Percentiles rank a stretch among this genome's conserved stretches.
Conservation (phyloP, 805 yeast genomes). For the Pichia kluyveri region DNA sequence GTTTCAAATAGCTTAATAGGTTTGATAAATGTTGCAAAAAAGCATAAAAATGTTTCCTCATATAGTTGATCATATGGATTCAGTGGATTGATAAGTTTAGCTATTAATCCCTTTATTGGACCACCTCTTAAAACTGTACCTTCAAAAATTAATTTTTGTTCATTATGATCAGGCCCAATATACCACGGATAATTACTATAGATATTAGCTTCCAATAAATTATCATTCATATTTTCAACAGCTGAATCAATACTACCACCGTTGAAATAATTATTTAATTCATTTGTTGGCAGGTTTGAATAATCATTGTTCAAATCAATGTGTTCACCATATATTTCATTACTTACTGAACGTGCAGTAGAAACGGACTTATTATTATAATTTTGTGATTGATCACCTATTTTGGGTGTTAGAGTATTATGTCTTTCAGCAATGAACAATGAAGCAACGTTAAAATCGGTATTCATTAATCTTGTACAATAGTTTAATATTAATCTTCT, state of each 20-base stretch:
- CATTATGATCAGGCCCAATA: constrained; percentile 56
- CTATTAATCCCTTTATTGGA: constrained; percentile 64
- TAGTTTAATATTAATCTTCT: constrained; percentile 62
- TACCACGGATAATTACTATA: constrained; percentile 49
- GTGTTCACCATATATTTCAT: constrained; percentile 16
- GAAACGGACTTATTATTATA: constrained; percentile 26
- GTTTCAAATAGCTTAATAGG: constrained; percentile 52
- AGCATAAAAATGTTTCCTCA: constrained; percentile 60
- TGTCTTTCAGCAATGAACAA: constrained; percentile 40
- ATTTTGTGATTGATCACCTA: constrained; percentile 12
- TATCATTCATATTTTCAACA: constrained; percentile 14
- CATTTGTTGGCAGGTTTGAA: neutral
- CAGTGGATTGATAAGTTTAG: constrained; percentile 72
- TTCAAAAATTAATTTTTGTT: constrained; percentile 42
- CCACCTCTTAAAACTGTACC: constrained; percentile 80
- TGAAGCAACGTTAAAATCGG: constrained; percentile 52
- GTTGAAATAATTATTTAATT: neutral
- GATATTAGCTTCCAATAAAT: too few species aligned
- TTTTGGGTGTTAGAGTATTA: constrained; percentile 25
- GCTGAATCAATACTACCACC: neutral
- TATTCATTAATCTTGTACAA: constrained; percentile 71
- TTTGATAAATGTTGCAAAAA: constrained; percentile 67
- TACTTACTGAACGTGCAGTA: constrained; percentile 1
- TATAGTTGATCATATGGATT: constrained; percentile 48
- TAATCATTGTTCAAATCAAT: neutral